Base-by-base conservation (phyloP, 2,329 filamentous ascomycete species). In the Botrytis porri region DNA sequence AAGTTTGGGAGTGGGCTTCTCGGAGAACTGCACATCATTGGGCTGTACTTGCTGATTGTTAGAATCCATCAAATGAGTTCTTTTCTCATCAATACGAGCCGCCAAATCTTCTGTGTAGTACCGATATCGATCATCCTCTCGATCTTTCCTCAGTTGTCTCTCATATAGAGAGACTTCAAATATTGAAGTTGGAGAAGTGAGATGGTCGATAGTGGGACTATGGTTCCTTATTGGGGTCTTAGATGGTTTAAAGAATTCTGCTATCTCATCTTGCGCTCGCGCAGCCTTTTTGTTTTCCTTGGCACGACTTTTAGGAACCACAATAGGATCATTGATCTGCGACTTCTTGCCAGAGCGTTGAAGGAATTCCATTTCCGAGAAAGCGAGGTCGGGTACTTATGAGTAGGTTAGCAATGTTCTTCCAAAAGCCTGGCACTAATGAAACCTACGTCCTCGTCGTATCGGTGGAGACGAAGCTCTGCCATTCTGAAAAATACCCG, bases 331-430 rank as follows among this genome's bases (percentile, higher is more conserved):
- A 77, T 63, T 77, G 76, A 62, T 75, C 43, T 48, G 75, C 72
- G 39, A 73, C 54, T 41, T 60, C 25, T 71, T 70, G 29, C 75
- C 75, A 35, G 75, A 75, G 70, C 32, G 29, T 5, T 79, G 81
- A 35, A 85, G 80, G 74, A 87, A 85, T 14, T 82, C 78, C 83
- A 88, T 86, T 69, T 86, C 82, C 39, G 86, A 86, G 75, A 88
- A 89, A 1, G 82, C 81, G 29, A 89, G 82, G 74, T 89, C 86
- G 7, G 84, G 80, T 41, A 88, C 88, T 88, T 48, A 35, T 12
- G 61, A 32, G 37, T n/a, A 16, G 43, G 51, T 76, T 51, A 73
- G 65, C 29, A 57, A 18, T 29, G 29, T n/a, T 14, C 51, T 43
- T n/a, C 25, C 1, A 29, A 22, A 64, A 22, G 4, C 39, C 35